phyloP scores from a whole-genome alignment of 2,329 filamentous ascomycete species.

The Ophiostoma ulmi region DNA sequence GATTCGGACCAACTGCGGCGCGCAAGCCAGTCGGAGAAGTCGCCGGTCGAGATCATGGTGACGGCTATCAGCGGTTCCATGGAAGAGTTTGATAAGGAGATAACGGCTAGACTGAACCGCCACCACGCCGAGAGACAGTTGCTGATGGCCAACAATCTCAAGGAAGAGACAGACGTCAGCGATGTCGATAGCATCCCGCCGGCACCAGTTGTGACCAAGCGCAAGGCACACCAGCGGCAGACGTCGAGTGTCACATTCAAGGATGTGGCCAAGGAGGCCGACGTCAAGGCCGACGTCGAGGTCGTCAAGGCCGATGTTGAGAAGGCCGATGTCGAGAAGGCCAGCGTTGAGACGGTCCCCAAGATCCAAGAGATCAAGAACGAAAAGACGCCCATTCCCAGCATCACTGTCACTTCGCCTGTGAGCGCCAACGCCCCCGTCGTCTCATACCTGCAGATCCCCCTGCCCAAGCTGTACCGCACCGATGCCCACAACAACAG shows the following conservation, averaged over 20 bases:
- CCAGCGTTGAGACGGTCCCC: neutral
- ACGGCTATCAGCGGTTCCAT: conserved; percentile 10
- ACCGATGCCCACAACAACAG: conserved; percentile 24
- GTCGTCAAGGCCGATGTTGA: neutral
- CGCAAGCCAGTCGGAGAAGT: conserved; percentile 47
- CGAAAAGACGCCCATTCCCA: neutral
- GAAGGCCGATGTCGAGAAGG: neutral
- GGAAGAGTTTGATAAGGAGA: conserved; percentile 14
- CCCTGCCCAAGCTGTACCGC: conserved; percentile 45
- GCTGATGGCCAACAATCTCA: neutral
- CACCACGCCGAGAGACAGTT: conserved; percentile 1
- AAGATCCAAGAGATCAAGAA: neutral
- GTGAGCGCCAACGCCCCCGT: conserved; percentile 18
- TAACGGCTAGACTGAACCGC: neutral
- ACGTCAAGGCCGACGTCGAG: neutral
- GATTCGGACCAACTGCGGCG: conserved; percentile 34
- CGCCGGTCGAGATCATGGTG: conserved; percentile 2
- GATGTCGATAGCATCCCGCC: conserved; percentile 3
- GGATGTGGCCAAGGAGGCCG: neutral
- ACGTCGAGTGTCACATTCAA: neutral
- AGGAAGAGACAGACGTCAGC: neutral
- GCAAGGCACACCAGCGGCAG: conserved; percentile 18
- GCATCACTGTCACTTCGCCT: neutral
- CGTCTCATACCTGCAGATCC: conserved; percentile 40
- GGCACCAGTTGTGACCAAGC: neutral